These are phyloP conservation scores for Jimgerdemannia lactiflua DNA, from an alignment of 192 early-diverging fungal species.

Conservation along the genomic window DNA sequence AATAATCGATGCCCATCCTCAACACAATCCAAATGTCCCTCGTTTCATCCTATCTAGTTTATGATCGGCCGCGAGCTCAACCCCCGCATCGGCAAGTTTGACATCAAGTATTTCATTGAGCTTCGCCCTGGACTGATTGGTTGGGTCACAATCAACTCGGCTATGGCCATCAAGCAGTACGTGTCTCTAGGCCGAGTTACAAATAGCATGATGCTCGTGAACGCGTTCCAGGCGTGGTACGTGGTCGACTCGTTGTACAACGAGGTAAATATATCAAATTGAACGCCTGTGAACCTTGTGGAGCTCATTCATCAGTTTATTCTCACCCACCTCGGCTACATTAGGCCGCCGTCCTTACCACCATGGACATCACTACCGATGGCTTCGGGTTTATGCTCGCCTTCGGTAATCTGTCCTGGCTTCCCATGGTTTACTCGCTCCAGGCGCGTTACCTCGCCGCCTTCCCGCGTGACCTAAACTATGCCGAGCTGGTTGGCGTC, in stretches of 20 bases:
- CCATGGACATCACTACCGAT: constrained; percentile 98
- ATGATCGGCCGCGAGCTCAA: constrained; percentile 97
- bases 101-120: constrained; percentile 94
- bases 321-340: constrained; percentile 6
- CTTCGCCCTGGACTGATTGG: constrained; percentile 91
- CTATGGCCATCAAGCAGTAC: constrained; percentile 78
- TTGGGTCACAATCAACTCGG: constrained; percentile 81
- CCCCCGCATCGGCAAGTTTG: constrained; percentile 78
- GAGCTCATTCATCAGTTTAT: no score
- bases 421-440: constrained; percentile 86
- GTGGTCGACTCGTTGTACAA: constrained; percentile 83
- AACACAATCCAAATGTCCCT: not conserved
- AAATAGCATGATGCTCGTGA: constrained; percentile 74
- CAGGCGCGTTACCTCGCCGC: constrained; percentile 86
- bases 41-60: constrained; percentile 42
- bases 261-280: constrained; percentile 33
- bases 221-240: constrained; percentile 79
- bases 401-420: constrained; percentile 83
- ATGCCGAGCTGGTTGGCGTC: constrained; percentile 35
- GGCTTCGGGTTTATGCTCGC: constrained; percentile 93
- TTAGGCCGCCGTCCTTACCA: constrained; percentile 81
- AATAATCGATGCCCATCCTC: not conserved
- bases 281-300: not conserved
- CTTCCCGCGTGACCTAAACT: constrained; percentile 60
- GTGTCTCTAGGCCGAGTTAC: constrained; percentile 60